Evolutionary conservation across 805 yeast species (phyloP), one percentile per base, ranked within the genome.

Genomic region (Candida takata): DNA sequence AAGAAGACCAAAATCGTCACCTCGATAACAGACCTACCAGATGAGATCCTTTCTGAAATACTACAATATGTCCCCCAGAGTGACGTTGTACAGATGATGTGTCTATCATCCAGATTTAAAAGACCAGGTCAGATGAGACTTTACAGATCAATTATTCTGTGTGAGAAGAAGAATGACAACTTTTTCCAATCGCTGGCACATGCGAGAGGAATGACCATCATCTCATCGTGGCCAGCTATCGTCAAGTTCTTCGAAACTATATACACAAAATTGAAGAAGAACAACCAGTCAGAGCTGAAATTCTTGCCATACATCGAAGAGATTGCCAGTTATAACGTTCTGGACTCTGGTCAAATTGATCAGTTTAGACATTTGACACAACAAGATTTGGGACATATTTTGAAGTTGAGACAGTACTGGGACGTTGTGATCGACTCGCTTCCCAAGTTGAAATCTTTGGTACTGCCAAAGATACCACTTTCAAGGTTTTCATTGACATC

Each of bases 121-220:
- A 36, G 37, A 11, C 39, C 51, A 1, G 42, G 45, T 17, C 36
- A 43, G 16, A 26, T 33, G n/a, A 35, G 56, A n/a, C 38, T 52
- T 2, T 52, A 50, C 35, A 34, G 39, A 14, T 35, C 29, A 15
- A 44, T 52, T 3, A 20, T 47, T 3, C 38, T 52, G 5, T 49
- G 55, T 39, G 56, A 52, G 32, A 52, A 52, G 34, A 38, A 34
- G 10, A 44, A 45, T 25, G 55, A 52, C 26, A 36, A 39, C 6
- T 50, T 39, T 29, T 50, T 37, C 38, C 37, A 41, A 19, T 27
- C 43, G 9, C 23, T 46, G 19, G 23, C 44, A 2, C 28, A 34
- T 8, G 18, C 17, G 11, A 29, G 32, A 11, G 44, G 38, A 19
- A 24, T 33, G n/a, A 39, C 51, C 1, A 14, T 48, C 6, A 18